Base-by-base conservation (phyloP, 2,329 filamentous ascomycete species). In the Mollisia scopiformis region DNA sequence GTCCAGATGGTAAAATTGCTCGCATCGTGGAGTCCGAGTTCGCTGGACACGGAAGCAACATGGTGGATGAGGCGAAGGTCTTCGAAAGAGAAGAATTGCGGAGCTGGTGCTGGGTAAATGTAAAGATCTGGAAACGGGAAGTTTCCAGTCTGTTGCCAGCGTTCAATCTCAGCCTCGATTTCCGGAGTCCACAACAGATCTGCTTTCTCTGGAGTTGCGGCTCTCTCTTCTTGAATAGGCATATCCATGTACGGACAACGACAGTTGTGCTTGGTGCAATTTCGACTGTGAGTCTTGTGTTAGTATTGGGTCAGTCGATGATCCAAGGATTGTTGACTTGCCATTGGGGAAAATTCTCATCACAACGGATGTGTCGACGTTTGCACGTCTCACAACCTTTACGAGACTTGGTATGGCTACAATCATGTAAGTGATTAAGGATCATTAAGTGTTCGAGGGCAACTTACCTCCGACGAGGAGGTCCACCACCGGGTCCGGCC, bases 371-470 rank as follows among this genome's bases (percentile, higher is more conserved):
- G 78, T 99, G 95, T 75, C 95, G 88, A 75, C 91, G 89, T 80
- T 99, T 99, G 85, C 95, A 99, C 64, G 93, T 97, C 73, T 96
- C 94, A 84, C 95, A 99, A 66, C 95, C 95, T 80, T 97, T 98
- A 74, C 95, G 89, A 72, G 94, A 98, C 82, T 99, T 99, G 75
- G 95, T 99, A 82, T 99, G 95, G 82, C 94, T 97, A 75, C 23
- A 62, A 21, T 21, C 27, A 25, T 55, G 60, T 74, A 37, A 72
- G 68, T 65, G 30, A 56, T 13, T 25, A 13, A 19, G 46, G 35
- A 21, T 10, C 21, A 21, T 19, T 14, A 31, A 23, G 7, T 28
- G 14, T 46, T 25, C 19, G 30, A 31, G 30, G 37, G 31, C 35
- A 61, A 78, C 80, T 68, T 75, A 85, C 83, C 83, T 88, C 77